Conservation (phyloP, 2,329 filamentous ascomycete species). For the Aspergillus sp. region DNA sequence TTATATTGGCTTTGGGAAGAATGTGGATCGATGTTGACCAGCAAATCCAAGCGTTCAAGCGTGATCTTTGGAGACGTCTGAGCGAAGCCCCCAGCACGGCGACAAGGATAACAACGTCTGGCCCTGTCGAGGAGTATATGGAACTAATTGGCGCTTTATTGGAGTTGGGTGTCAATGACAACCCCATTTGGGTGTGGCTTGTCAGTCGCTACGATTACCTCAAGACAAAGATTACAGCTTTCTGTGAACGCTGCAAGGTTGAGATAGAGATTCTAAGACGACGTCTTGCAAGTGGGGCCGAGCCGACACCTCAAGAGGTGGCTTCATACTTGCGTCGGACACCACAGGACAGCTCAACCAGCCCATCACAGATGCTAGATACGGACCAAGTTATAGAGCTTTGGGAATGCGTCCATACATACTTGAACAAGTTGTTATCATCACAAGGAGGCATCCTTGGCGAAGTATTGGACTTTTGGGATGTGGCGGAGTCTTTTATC, state of each 20-base stretch:
- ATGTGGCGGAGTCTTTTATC: constrained; percentile 87
- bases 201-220: constrained; percentile 86
- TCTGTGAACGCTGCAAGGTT: constrained; percentile 82
- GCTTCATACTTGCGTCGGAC: constrained; percentile 78
- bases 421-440: constrained; percentile 75
- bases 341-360: constrained; percentile 67
- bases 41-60: constrained; percentile 84
- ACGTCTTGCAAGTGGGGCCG: constrained; percentile 74
- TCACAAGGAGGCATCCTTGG: constrained; percentile 77
- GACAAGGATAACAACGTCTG: constrained; percentile 55
- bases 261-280: constrained; percentile 91
- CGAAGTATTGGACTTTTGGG: constrained; percentile 93
- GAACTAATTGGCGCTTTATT: constrained; percentile 85
- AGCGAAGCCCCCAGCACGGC: constrained; percentile 66
- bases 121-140: constrained; percentile 79
- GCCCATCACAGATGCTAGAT: constrained; percentile 70
- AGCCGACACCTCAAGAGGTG: constrained; percentile 69
- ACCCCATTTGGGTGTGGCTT: constrained; percentile 96
- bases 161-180: constrained; percentile 94
- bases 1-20: constrained; percentile 82
- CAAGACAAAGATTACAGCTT: constrained; percentile 79
- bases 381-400: constrained; percentile 80
- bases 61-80: constrained; percentile 83
- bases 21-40: constrained; percentile 96
- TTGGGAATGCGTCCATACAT: constrained; percentile 85